phyloP scores from a whole-genome alignment of 495 filamentous ascomycete genomes.

The Tuber magnatum region DNA sequence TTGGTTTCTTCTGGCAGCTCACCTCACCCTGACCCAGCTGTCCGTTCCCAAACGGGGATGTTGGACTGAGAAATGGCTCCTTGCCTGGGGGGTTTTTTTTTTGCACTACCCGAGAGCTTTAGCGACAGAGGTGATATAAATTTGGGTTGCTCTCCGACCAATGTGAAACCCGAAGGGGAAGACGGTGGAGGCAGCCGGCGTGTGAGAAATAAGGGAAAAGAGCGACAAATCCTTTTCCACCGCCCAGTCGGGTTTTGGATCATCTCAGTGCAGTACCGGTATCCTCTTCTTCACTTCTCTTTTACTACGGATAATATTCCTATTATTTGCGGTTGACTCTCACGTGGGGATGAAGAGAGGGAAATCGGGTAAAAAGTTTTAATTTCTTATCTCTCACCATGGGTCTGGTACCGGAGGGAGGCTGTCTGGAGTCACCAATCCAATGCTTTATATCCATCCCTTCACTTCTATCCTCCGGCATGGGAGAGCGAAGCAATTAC shows the following conservation, averaged over 20 bases:
- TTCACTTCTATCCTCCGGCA: neutral
- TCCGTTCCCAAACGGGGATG: constrained; percentile 22
- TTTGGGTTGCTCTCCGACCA: constrained; percentile 33
- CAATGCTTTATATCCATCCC: neutral
- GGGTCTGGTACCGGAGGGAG: neutral
- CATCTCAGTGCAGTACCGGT: neutral
- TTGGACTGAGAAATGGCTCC: constrained; percentile 16
- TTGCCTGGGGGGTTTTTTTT: constrained; percentile 25
- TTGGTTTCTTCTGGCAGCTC: neutral
- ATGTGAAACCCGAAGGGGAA: constrained; percentile 37
- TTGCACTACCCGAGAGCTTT: constrained; percentile 33
- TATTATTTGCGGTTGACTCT: neutral
- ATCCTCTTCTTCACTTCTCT: neutral
- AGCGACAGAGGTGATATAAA: constrained; percentile 27
- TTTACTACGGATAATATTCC: neutral
- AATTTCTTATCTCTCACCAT: neutral
- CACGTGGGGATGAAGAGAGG: neutral
- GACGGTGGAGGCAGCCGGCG: constrained; percentile 18
- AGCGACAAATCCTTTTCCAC: neutral
- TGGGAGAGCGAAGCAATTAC: constrained; percentile 2
- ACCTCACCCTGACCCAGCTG: constrained; percentile 6
- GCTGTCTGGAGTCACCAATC: neutral
- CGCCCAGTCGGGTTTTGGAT: neutral
- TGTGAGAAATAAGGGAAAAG: constrained; percentile 7
- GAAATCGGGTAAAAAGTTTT: neutral